phyloP scores from a whole-genome alignment of 148 eudicot species.

The Amaranthus palmeri region DNA sequence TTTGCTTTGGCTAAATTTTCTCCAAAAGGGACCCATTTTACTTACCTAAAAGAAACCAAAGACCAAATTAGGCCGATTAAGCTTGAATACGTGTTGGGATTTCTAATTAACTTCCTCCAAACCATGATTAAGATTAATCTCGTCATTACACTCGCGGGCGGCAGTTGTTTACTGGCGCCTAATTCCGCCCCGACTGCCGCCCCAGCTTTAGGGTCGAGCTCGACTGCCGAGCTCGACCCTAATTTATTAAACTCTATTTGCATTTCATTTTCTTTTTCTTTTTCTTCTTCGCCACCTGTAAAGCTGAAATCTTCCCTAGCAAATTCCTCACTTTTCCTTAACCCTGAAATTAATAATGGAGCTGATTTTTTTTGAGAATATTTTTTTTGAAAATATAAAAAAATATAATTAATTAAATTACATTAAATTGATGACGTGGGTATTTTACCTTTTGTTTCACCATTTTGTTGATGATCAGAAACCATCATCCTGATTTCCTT shows the following conservation, averaged over 20 bases:
- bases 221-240: constrained; percentile 57
- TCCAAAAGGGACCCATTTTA: constrained; percentile 10
- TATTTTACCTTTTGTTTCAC: constrained; percentile 66
- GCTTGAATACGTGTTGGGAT: constrained; percentile 84
- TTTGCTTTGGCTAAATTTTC: constrained; percentile 18
- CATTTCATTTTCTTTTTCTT: constrained; percentile 42
- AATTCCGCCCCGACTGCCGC: constrained; percentile 26
- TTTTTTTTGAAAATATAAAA: background rate
- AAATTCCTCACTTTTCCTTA: constrained; percentile 43
- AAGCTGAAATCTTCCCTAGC: constrained; percentile 60
- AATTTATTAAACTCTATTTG: constrained; percentile 38
- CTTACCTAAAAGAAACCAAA: constrained; percentile 52
- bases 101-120: constrained; percentile 75
- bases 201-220: constrained; percentile 45
- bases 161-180: constrained; percentile 55
- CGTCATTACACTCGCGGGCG: constrained; percentile 91
- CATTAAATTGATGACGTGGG: background rate
- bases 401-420: constrained; percentile 1
- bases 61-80: constrained; percentile 81
- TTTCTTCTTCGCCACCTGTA: constrained; percentile 30
- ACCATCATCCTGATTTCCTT: constrained; percentile 95
- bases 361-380: background rate
- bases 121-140: constrained; percentile 74
- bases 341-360: constrained; percentile 19
- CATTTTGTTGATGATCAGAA: constrained; percentile 67